Base-by-base conservation (phyloP, 2,329 filamentous ascomycete species). In the Aspergillus luchuensis region DNA sequence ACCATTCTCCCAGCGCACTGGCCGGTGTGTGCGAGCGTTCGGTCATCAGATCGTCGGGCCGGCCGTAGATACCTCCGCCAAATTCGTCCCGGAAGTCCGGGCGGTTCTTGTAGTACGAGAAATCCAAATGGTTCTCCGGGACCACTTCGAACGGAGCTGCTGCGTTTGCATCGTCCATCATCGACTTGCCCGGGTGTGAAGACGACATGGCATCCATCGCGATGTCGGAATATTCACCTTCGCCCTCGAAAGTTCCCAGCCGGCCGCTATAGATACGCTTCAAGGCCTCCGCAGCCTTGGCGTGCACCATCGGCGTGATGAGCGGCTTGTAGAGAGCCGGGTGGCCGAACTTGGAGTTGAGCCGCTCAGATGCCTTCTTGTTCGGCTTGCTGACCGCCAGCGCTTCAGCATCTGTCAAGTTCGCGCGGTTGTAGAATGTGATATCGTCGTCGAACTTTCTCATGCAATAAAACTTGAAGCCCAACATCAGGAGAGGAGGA, bases 241-340 rank as follows among this genome's bases (percentile, higher is more conserved):
- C 65, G 17, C 66, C 63, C 19, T 73, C 72, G 58, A 82, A 80
- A 0, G 84, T 80, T n/a, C 82, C 83, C 2, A 96, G 79, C 4
- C 94, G 89, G 10, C 93, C 94, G 23, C 88, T 88, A 74, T 97
- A 97, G 53, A 99, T 84, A 47, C 90, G 87, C n/a, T 89, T 89
- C 8, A 99, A 84, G 43, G 95, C 84, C 61, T 95, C 92, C 70
- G 95, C 91, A 2, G 92, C 91, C 76, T 91, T 96, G 57, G 91
- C 90, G 69, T 96, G 90, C 3, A 98, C 94, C 93, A 98, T 97
- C 2, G 94, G 94, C 0, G 92, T 96, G 68, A 94, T 93, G 19
- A 98, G 83, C 3, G 91, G 89, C 75, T 90, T 91, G 80, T 95
- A 97, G 15, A 98, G 83, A 4, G 91, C 92, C 1, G 94, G 95